Conservation (phyloP, 495 filamentous ascomycete genomes). For the Hamigera avellanea region DNA sequence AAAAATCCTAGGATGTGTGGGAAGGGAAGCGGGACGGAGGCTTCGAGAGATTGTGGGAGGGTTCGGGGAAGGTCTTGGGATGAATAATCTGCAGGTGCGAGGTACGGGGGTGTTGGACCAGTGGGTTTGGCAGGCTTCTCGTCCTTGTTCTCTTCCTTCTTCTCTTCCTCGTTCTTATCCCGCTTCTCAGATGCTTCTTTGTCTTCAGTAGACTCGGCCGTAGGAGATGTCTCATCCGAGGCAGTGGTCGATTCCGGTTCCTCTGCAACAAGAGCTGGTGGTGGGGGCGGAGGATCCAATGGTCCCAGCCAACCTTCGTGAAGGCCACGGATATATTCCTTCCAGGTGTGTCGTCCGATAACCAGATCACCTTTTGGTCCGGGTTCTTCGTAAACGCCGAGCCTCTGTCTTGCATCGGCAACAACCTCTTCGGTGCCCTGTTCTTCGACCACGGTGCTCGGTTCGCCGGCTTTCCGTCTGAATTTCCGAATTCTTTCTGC, state of each 20-base stretch:
- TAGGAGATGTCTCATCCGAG: constrained; percentile 21
- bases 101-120: constrained; percentile 46
- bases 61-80: constrained; percentile 44
- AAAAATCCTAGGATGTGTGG: constrained; percentile 91
- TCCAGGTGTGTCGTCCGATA: constrained; percentile 90
- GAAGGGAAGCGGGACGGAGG: constrained; percentile 60
- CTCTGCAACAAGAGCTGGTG: constrained; percentile 12
- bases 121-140: constrained; percentile 40
- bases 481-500: constrained; percentile 70
- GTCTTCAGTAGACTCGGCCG: constrained; percentile 9
- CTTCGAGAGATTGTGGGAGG: constrained; percentile 49
- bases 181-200: constrained; percentile 15
- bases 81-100: constrained; percentile 57
- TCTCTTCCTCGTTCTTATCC: too few species aligned
- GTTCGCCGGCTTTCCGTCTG: constrained; percentile 45
- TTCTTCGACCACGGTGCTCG: constrained; percentile 26
- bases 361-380: constrained; percentile 75
- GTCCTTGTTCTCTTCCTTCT: constrained; percentile 29
- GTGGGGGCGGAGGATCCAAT: constrained; percentile 39
- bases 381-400: constrained; percentile 55
- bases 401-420: constrained; percentile 41
- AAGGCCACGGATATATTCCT: constrained; percentile 86
- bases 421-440: constrained; percentile 40
- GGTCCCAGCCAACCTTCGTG: constrained; percentile 97
- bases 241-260: constrained; percentile 13